Evolutionary conservation across 176 grass and related monocot genomes (phyloP).

Genomic region (Rhynchospora tenuis): DNA sequence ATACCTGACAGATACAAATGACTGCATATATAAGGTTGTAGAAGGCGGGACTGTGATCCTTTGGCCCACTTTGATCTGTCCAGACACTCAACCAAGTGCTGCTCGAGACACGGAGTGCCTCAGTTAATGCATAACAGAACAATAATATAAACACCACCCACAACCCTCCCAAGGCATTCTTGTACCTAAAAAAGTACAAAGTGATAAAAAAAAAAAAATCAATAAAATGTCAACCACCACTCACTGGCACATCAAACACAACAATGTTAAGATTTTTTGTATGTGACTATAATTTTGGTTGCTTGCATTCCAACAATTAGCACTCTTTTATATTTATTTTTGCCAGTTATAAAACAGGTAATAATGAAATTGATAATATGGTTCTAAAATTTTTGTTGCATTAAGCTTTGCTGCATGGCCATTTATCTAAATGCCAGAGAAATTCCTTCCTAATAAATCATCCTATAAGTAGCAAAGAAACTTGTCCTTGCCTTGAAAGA

Average conservation of each 20-base stretch:
- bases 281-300: not conserved
- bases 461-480: not conserved
- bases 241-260: constrained; percentile 15
- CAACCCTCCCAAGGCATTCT: constrained; percentile 89
- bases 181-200: constrained; percentile 49
- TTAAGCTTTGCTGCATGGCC: not conserved
- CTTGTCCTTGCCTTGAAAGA: constrained; percentile 70
- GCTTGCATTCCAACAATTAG: not conserved
- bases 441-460: not conserved
- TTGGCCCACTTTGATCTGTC: constrained; percentile 82
- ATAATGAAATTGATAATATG: not conserved
- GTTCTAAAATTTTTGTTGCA: not conserved
- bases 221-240: constrained; percentile 10
- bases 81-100: constrained; percentile 95
- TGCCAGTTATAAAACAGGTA: constrained; percentile 1
- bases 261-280: not conserved
- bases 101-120: constrained; percentile 88
- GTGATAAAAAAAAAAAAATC: not conserved
- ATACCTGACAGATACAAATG: constrained; percentile 88
- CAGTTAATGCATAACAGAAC: constrained; percentile 72
- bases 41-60: constrained; percentile 57
- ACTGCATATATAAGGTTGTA: constrained; percentile 86
- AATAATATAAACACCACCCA: constrained; percentile 76
- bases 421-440: not conserved
- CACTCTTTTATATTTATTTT: not conserved